Evolutionary conservation across 305 asterid species (phyloP), one percentile per base, ranked within the genome.

Genomic region (Rubia balearica): DNA sequence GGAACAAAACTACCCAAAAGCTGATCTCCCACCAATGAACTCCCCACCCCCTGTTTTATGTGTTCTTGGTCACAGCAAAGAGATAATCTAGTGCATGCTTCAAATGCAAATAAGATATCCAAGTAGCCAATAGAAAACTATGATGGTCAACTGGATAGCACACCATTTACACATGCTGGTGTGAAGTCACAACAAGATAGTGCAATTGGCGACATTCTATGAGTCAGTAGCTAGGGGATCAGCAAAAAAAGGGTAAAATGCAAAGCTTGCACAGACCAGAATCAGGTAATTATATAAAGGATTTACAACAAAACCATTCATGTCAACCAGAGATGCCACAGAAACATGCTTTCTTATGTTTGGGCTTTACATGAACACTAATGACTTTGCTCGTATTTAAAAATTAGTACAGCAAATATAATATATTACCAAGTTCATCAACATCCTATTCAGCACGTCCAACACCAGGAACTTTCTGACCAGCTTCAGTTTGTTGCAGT

Each of bases 361-460:
- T 40, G 19, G 49, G 53, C 57, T n/a, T 4, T 27, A n/a, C 33
- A 21, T 42, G 4, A 68, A 38, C 14, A 30, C 8, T 27, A 46
- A 71, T 4, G 17, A 68, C 65, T 33, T 38, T 55, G 5, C 7
- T 12, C 1, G 2, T 17, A 7, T 63, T 38, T 16, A 1, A 4
- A 64, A 40, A 41, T 17, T 8, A 64, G n/a, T 64, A 6, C 30
- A 27, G 2, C 24, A 41, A 69, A 61, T 61, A 21, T 48, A 53
- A 9, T n/a, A 17, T 68, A 57, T 19, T 88, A 89, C 98, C 96
- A 83, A 90, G 68, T 78, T 91, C 97, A 73, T 91, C 98, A 66
- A 91, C 96, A 82, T 91, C 96, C 98, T 97, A 93, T 77, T 97
- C 98, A 38, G 96, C 97, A 45, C 97, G 98, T 59, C 98, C 98